These are phyloP conservation scores for Amorphotheca resinae DNA, from an alignment of 495 filamentous ascomycete genomes.

Conservation along the genomic window DNA sequence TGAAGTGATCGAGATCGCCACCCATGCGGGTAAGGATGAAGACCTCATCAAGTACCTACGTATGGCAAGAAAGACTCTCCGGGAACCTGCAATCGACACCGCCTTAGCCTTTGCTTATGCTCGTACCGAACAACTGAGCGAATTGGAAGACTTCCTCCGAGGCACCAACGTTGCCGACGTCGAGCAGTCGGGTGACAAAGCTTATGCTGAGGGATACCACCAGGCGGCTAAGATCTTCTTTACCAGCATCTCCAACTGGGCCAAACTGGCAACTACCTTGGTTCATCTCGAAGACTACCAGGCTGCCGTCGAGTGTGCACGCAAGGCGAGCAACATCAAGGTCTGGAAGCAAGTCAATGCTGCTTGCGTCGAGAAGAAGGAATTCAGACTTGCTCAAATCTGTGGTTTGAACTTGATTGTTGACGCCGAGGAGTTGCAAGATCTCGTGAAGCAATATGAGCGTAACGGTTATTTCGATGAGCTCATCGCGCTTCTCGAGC, in stretches of 20 bases:
- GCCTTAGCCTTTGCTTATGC: slow-evolving; percentile 88
- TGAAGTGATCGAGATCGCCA: slow-evolving; percentile 94
- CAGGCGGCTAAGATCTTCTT: slow-evolving; percentile 99
- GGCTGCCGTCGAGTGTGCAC: slow-evolving; percentile 93
- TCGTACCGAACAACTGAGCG: slow-evolving; percentile 76
- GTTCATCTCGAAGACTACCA: slow-evolving; percentile 97
- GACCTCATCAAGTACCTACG: slow-evolving; percentile 93
- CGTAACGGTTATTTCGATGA: slow-evolving; percentile 96
- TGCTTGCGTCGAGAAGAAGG: slow-evolving; percentile 95
- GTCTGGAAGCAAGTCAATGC: slow-evolving; percentile 99
- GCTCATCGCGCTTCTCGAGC: slow-evolving; percentile 87
- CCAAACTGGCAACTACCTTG: slow-evolving; percentile 91
- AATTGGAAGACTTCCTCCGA: slow-evolving; percentile 94
- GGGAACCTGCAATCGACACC: slow-evolving; percentile 90
- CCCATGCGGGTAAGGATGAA: slow-evolving; percentile 93
- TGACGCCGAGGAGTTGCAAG: slow-evolving; percentile 90
- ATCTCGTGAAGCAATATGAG: slow-evolving; percentile 93
- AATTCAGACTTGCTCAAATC: slow-evolving; percentile 98
- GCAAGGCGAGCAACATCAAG: slow-evolving; percentile 98
- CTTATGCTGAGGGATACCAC: slow-evolving; percentile 87
- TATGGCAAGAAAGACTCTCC: slow-evolving; percentile 94
- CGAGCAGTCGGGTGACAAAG: slow-evolving; percentile 94
- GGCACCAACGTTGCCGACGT: slow-evolving; percentile 89
- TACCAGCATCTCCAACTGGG: slow-evolving; percentile 98
- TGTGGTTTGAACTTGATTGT: slow-evolving; percentile 98